Evolutionary conservation across 2,329 filamentous ascomycete species (phyloP).

Genomic region (Colletotrichum viniferum): DNA sequence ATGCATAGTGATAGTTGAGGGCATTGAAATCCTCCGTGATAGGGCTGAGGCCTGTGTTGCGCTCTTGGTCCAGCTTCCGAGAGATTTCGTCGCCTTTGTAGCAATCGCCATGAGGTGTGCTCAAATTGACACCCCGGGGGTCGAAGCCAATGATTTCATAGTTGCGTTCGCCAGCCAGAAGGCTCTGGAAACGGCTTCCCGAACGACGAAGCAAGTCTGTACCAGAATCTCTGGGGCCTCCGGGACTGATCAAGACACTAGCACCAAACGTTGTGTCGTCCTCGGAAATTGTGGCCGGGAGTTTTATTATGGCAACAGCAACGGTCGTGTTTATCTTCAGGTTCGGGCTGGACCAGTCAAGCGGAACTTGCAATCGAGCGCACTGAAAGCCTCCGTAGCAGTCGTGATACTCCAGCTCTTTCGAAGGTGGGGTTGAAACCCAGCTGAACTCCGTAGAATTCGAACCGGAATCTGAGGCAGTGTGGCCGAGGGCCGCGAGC

Average conservation of each 20-base stretch:
- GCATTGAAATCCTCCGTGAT: not conserved
- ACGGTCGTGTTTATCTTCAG: slow-evolving; percentile 19
- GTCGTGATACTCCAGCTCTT: slow-evolving; percentile 38
- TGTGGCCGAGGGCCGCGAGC: not conserved
- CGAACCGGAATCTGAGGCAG: not conserved
- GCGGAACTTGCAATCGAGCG: slow-evolving; percentile 44
- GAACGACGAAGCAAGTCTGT: slow-evolving; percentile 23
- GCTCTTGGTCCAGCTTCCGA: slow-evolving; percentile 26
- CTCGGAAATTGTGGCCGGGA: slow-evolving; percentile 34
- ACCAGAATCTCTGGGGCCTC: slow-evolving; percentile 41
- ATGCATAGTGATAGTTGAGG: slow-evolving; percentile 14
- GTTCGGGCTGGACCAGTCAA: slow-evolving; percentile 40
- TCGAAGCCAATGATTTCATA: slow-evolving; percentile 41
- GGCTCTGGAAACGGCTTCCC: slow-evolving; percentile 26
- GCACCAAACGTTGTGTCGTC: slow-evolving; percentile 35
- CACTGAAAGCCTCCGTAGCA: slow-evolving; percentile 44
- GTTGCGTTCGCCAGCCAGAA: slow-evolving; percentile 25
- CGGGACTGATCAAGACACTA: slow-evolving; percentile 39
- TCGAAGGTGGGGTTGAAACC: slow-evolving; percentile 34
- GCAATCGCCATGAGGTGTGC: slow-evolving; percentile 35
- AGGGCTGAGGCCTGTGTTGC: slow-evolving; percentile 7
- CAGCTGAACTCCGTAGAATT: slow-evolving; percentile 35
- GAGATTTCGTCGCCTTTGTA: slow-evolving; percentile 28
- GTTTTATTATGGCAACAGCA: slow-evolving; percentile 35
- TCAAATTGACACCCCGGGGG: slow-evolving; percentile 37